phyloP scores from a whole-genome alignment of 2,329 filamentous ascomycete genomes.

The Ophiostoma populinum region DNA sequence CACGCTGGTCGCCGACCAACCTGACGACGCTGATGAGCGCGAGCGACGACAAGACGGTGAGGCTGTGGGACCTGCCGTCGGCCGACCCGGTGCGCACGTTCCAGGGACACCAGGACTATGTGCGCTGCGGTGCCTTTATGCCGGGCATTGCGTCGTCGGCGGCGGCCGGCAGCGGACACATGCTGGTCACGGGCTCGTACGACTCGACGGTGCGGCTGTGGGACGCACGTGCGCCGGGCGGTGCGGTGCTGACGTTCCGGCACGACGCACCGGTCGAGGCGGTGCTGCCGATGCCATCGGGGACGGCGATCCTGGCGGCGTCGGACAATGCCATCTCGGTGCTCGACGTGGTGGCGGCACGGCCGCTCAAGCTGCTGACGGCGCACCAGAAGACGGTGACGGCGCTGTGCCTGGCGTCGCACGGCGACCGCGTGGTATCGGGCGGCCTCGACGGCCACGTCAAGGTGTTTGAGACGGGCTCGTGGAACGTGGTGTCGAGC shows the following conservation, averaged over 20 bases:
- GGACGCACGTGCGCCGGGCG: constrained; percentile 63
- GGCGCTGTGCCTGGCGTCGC: constrained; percentile 62
- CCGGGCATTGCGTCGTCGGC: constrained; percentile 27
- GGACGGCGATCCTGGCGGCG: constrained; percentile 71
- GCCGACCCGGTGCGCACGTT: constrained; percentile 63
- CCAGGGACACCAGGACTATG: constrained; percentile 80
- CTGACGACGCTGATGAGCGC: constrained; percentile 76
- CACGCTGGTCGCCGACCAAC: constrained; percentile 79
- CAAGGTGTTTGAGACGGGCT: constrained; percentile 87
- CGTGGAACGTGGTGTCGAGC: constrained; percentile 92
- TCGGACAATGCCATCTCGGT: constrained; percentile 79
- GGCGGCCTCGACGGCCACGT: constrained; percentile 89
- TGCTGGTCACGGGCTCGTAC: constrained; percentile 83
- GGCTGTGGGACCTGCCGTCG: constrained; percentile 82
- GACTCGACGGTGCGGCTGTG: constrained; percentile 86
- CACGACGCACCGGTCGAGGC: constrained; percentile 78
- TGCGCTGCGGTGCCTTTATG: constrained; percentile 75
- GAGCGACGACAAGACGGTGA: constrained; percentile 82
- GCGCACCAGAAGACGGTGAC: constrained; percentile 99
- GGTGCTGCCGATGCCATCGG: constrained; percentile 73
- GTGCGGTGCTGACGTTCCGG: constrained; percentile 77
- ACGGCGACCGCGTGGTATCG: constrained; percentile 64
- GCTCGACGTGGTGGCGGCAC: constrained; percentile 79
- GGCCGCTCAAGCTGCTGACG: constrained; percentile 68
- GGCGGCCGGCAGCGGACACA: constrained; percentile 29